Conservation (phyloP, 805 yeast genomes). For the Saccharomyces kudriavzevii region DNA sequence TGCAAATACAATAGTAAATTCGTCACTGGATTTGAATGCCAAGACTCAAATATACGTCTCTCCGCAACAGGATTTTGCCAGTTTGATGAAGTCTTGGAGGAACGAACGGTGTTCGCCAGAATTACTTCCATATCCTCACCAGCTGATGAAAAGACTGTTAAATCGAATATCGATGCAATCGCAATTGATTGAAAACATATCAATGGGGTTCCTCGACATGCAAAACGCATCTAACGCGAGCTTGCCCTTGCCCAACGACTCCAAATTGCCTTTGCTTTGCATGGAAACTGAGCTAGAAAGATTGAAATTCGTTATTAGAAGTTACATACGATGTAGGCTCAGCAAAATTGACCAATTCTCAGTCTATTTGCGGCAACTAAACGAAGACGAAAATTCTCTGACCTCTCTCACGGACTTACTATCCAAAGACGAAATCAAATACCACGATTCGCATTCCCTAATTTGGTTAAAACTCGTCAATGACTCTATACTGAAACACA, state of each 20-base stretch:
- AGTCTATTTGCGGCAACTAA: slow-evolving; percentile 43
- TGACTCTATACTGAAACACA: slow-evolving; percentile 51
- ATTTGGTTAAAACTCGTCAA: slow-evolving; percentile 59
- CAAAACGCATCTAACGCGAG: background rate
- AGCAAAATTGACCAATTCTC: slow-evolving; percentile 66
- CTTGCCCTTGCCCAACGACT: slow-evolving; percentile 34
- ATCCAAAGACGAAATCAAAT: slow-evolving; percentile 52
- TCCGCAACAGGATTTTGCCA: slow-evolving; percentile 19
- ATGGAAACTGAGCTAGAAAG: slow-evolving; percentile 90
- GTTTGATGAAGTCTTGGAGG: slow-evolving; percentile 61
- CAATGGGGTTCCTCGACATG: slow-evolving; percentile 63
- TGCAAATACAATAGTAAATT: slow-evolving; percentile 15
- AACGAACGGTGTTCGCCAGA: slow-evolving; percentile 85
- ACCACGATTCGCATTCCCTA: slow-evolving; percentile 61
- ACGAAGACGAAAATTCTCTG: slow-evolving; percentile 11
- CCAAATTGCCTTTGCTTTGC: slow-evolving; percentile 71
- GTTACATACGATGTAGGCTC: slow-evolving; percentile 72
- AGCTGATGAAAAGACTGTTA: slow-evolving; percentile 50
- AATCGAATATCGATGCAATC: slow-evolving; percentile 58
- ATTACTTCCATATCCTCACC: slow-evolving; percentile 63
- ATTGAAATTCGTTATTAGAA: slow-evolving; percentile 69
- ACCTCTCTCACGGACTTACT: slow-evolving; percentile 29
- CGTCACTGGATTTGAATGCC: slow-evolving; percentile 12
- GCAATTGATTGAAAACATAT: slow-evolving; percentile 67
- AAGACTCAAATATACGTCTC: slow-evolving; percentile 4